Conservation (phyloP, 306 rosid species). For the Vigna mungo region DNA sequence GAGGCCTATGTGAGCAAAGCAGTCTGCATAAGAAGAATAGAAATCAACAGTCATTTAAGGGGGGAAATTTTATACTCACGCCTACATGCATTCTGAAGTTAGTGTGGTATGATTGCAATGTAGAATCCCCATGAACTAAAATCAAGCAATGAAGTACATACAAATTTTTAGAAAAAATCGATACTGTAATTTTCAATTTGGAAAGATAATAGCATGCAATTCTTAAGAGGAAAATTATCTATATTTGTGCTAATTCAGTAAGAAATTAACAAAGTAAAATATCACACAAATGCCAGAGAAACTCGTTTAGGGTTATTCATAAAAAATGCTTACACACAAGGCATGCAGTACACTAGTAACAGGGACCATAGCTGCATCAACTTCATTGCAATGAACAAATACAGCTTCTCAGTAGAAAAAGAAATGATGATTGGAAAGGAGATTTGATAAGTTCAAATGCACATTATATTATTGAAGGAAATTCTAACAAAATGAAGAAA, state of each 20-base stretch:
- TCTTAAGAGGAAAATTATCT: background rate
- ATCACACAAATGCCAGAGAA: background rate
- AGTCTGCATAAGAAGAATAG: constrained; percentile 60
- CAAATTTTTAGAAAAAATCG: background rate
- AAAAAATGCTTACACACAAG: constrained; percentile 22
- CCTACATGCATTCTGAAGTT: background rate
- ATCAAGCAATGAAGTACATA: background rate
- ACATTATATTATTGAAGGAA: constrained; percentile 11
- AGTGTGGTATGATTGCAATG: background rate
- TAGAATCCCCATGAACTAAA: constrained; percentile 32
- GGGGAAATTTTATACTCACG: background rate
- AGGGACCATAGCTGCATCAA: constrained; percentile 6
- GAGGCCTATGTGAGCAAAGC: constrained; percentile 64
- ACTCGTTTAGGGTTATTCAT: constrained; percentile 16
- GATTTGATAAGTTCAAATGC: constrained; percentile 20
- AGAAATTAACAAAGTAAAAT: background rate
- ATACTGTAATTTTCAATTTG: background rate
- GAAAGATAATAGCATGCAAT: constrained; percentile 10
- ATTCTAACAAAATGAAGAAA: constrained; percentile 2
- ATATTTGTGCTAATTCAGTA: background rate
- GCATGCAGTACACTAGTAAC: background rate
- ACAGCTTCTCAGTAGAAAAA: constrained; percentile 14
- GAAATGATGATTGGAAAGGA: background rate
- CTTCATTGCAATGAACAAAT: constrained; percentile 11
- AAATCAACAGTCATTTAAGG: constrained; percentile 23